phyloP scores from a whole-genome alignment of 2,329 filamentous ascomycete species.

The Neofusicoccum ribis region DNA sequence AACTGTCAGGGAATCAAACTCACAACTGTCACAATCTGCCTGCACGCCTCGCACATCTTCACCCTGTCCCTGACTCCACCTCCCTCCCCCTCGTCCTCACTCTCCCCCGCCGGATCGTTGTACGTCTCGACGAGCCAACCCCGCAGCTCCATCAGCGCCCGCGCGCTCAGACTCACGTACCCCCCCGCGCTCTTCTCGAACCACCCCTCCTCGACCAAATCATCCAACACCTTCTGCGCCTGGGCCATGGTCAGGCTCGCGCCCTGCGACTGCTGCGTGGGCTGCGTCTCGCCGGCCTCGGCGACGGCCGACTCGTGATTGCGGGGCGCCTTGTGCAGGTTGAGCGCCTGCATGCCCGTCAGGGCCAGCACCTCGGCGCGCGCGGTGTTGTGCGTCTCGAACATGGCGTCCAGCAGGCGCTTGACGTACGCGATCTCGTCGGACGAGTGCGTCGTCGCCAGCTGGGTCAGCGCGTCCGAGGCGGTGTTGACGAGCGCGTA shows the following conservation, averaged over 20 bases:
- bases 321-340: slow-evolving; percentile 56
- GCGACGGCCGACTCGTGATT: slow-evolving; percentile 37
- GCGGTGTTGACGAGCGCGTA: slow-evolving; percentile 87
- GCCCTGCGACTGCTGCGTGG: slow-evolving; percentile 22
- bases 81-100: slow-evolving; percentile 45
- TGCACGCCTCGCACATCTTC: slow-evolving; percentile 85
- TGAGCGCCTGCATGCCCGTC: slow-evolving; percentile 74
- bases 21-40: slow-evolving; percentile 76
- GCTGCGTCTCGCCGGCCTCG: slow-evolving; percentile 42
- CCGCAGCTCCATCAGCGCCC: slow-evolving; percentile 80
- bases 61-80: slow-evolving; percentile 61
- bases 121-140: slow-evolving; percentile 86
- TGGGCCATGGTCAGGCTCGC: slow-evolving; percentile 69
- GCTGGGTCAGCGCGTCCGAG: slow-evolving; percentile 79
- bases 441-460: slow-evolving; percentile 75
- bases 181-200: slow-evolving; percentile 70
- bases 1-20: not conserved
- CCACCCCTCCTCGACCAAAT: slow-evolving; percentile 79
- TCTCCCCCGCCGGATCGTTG: slow-evolving; percentile 62
- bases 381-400: slow-evolving; percentile 79
- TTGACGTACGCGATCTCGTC: slow-evolving; percentile 92
- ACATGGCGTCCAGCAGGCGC: slow-evolving; percentile 85
- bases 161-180: slow-evolving; percentile 74
- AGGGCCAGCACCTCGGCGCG: slow-evolving; percentile 83
- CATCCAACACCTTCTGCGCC: slow-evolving; percentile 70